Conservation (phyloP, 257 asterid genomes). For the Solanum etuberosum region DNA sequence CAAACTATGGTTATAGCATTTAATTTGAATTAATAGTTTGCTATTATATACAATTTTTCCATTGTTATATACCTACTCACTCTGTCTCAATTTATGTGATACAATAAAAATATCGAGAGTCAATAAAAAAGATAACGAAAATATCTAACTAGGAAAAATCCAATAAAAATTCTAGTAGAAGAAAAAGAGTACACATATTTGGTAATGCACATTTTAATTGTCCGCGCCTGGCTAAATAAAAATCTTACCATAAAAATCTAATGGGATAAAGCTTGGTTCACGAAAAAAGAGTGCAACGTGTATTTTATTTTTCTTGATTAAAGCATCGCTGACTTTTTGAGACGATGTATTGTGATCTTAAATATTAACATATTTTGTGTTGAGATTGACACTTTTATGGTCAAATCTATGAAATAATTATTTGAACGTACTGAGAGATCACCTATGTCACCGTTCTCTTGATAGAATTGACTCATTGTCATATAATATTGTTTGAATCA, state of each 20-base stretch:
- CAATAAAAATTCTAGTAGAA: no score
- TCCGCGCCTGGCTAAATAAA: not conserved
- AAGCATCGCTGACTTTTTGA: rapidly evolving
- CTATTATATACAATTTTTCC: no score
- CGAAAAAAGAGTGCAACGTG: not conserved
- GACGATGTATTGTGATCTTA: not conserved
- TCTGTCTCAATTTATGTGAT: no score
- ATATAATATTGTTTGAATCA: not conserved
- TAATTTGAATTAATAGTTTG: no score
- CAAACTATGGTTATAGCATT: no score
- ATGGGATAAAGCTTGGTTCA: no score
- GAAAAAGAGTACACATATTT: not conserved
- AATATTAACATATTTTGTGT: not conserved
- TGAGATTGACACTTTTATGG: not conserved
- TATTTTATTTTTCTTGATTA: no score
- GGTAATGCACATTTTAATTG: not conserved
- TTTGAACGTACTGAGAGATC: not conserved
- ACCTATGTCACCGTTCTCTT: not conserved
- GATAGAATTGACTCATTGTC: not conserved
- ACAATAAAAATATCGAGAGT: no score
- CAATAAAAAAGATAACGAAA: no score
- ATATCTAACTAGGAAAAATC: no score
- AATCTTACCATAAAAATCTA: not conserved
- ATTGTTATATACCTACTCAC: no score
- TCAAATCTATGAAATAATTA: not conserved